These are phyloP conservation scores for Verticillium alfalfae DNA, from an alignment of 2,329 filamentous ascomycete species.

Conservation along the genomic window DNA sequence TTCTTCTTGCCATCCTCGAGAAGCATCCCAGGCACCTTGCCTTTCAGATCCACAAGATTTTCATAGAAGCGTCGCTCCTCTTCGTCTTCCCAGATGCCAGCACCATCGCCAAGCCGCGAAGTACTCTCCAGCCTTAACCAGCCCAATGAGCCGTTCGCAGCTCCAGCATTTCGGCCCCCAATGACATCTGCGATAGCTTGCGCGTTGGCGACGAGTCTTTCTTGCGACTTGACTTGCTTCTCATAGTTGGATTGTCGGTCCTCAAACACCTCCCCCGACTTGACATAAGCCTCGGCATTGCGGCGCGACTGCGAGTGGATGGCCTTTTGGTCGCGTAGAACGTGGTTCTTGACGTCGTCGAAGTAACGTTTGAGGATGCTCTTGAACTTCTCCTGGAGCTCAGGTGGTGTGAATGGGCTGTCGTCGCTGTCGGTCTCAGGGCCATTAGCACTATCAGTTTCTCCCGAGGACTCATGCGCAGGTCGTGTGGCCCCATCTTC, in stretches of 20 bases:
- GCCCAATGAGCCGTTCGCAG: conserved; percentile 72
- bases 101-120: conserved; percentile 84
- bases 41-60: conserved; percentile 89
- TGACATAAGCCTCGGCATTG: conserved; percentile 97
- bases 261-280: conserved; percentile 96
- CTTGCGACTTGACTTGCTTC: conserved; percentile 85
- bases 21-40: conserved; percentile 89
- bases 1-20: conserved; percentile 95
- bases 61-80: conserved; percentile 98
- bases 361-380: conserved; percentile 85
- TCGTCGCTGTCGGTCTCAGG: conserved; percentile 18
- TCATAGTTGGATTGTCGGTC: conserved; percentile 95
- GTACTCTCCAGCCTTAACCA: conserved; percentile 92
- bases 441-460: background rate
- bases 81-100: conserved; percentile 98
- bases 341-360: conserved; percentile 84
- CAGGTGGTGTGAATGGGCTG: conserved; percentile 65
- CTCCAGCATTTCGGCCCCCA: conserved; percentile 72
- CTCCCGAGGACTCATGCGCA: conserved; percentile 7
- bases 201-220: conserved; percentile 83
- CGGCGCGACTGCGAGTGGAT: conserved; percentile 82
- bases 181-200: conserved; percentile 87
- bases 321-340: conserved; percentile 86
- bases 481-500: conserved; percentile 67
- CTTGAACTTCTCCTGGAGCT: conserved; percentile 79